These are phyloP conservation scores for Melaleuca alternifolia DNA, from an alignment of 345 rosid species.

Conservation along the genomic window DNA sequence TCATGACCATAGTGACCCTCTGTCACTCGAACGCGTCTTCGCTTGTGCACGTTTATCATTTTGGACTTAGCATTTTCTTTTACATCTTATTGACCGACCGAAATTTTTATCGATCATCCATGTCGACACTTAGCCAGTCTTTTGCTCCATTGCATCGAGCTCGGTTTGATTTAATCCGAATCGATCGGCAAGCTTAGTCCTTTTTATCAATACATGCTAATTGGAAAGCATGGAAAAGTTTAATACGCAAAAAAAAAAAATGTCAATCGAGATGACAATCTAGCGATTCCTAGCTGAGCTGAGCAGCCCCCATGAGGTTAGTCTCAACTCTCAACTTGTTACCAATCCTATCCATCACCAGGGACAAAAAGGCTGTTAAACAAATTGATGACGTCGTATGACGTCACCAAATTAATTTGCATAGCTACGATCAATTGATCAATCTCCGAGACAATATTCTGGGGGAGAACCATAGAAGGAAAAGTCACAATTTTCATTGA, in stretches of 20 bases:
- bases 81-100: too few species aligned
- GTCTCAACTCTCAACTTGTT: neutral
- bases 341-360: neutral
- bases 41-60: too few species aligned
- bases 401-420: neutral
- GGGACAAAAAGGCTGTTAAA: neutral
- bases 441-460: neutral
- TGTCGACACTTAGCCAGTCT: too few species aligned
- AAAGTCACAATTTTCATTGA: neutral
- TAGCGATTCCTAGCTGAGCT: neutral
- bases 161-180: too few species aligned
- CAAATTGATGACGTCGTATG: neutral
- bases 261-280: neutral
- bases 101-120: too few species aligned
- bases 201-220: neutral
- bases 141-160: too few species aligned
- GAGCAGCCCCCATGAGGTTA: neutral
- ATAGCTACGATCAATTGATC: neutral
- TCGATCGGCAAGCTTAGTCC: too few species aligned
- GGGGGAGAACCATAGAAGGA: fast-evolving
- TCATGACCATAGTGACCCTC: too few species aligned
- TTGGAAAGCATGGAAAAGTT: neutral
- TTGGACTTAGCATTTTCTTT: too few species aligned
- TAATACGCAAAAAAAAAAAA: neutral
- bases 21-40: too few species aligned